Percentiles rank a stretch among this genome's conserved stretches.
Conservation (phyloP, 2,329 filamentous ascomycete species). For the Bipolaris zeicola region DNA sequence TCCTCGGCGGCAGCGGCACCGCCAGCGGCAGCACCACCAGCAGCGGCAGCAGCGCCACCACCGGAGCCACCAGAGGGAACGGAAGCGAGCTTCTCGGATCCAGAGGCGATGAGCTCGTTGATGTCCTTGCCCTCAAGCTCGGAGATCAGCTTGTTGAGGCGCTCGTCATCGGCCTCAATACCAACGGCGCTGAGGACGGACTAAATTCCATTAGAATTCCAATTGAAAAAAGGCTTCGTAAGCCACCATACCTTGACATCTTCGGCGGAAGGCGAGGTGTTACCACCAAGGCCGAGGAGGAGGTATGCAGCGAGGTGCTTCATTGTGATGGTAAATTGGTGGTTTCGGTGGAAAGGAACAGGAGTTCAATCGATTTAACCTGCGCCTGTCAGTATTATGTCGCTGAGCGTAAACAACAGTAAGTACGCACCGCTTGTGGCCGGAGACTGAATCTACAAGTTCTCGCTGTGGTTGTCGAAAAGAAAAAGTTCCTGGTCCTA, state of each 20-base stretch:
- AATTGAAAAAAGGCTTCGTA: background rate
- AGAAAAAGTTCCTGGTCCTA: constrained; percentile 41
- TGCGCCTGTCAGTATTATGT: constrained; percentile 31
- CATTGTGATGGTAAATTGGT: constrained; percentile 70
- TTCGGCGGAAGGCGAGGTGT: constrained; percentile 80
- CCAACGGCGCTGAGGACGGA: constrained; percentile 90
- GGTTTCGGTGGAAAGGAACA: constrained; percentile 61
- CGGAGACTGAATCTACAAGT: constrained; percentile 99
- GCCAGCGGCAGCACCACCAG: constrained; percentile 70
- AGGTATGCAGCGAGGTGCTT: constrained; percentile 99
- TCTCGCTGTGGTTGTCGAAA: constrained; percentile 55
- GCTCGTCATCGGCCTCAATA: constrained; percentile 86
- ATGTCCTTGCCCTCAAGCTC: constrained; percentile 93
- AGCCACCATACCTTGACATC: constrained; percentile 65
- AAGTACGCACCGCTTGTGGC: constrained; percentile 71
- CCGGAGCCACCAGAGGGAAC: constrained; percentile 89
- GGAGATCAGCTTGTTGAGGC: constrained; percentile 81
- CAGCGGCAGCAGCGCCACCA: constrained; percentile 67
- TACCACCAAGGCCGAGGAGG: constrained; percentile 92
- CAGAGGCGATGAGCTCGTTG: constrained; percentile 92
- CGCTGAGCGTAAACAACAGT: background rate
- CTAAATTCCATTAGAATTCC: constrained; percentile 52
- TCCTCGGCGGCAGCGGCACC: constrained; percentile 57
- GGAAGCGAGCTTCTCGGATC: constrained; percentile 92
- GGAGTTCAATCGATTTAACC: constrained; percentile 93